Evolutionary conservation across 768 basidiomycete species (phyloP), one percentile per base, ranked within the genome.

Genomic region (Hemileccinum rubropunctum): DNA sequence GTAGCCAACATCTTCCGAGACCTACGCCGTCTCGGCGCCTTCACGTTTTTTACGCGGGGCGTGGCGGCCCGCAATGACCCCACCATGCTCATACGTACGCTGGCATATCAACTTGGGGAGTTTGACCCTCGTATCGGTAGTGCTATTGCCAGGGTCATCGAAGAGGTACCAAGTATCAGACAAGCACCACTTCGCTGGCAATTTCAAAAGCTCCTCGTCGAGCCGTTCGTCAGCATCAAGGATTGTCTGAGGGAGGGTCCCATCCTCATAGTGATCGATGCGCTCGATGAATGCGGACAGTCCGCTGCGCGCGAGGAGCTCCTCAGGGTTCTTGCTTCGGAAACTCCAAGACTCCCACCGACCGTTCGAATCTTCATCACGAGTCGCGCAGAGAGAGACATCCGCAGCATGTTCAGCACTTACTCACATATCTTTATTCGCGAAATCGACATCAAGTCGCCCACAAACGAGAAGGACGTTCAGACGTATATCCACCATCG

Each of bases 21-120:
- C 1, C 50, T 64, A 6, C 62, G 62, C 12, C 66, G 64, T 28
- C 72, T 72, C 6, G 71, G 72, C 8, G 67, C 71, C 2, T 72
- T 69, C 43, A 35, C 54, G 2, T 68, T 73, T 35, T 72, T 73
- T 56, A 59, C 65, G 15, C 64, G 72, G 9, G 60, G 64, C 12
- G 42, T 70, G 5, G 58, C 57, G 3, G 52, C 60, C 42, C 57
- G 67, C 9, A 67, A 59, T 7, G 63, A 73, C 20, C 61, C 71
- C 7, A 40, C 58, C 1, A 8, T 53, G 18, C 62, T 72, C 44
- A 58, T 72, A 33, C 61, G 69, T 32, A 73, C 71, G 26, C 49
- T 72, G 30, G 71, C 71, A 0, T 64, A 64, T 42, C 71, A 71
- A 13, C 63, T 73, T 5, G 66, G 56, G 1, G 58, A 59, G 18